phyloP scores from a whole-genome alignment of 2,329 filamentous ascomycete genomes.

The Ceratocystis diversiconidia region DNA sequence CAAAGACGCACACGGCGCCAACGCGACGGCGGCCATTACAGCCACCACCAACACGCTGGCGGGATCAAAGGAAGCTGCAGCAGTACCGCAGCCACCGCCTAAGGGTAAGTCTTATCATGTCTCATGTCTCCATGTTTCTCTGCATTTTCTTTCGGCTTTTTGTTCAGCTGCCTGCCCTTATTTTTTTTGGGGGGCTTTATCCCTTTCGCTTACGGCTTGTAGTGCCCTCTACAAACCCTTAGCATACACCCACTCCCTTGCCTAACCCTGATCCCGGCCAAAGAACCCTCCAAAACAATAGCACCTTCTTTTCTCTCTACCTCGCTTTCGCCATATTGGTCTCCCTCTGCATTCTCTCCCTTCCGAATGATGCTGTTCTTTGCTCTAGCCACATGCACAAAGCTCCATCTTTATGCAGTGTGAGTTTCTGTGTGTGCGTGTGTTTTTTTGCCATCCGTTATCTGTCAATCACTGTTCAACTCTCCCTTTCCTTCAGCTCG shows the following conservation, averaged over 20 bases:
- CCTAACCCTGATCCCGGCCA: neutral
- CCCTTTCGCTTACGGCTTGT: neutral
- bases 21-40: neutral
- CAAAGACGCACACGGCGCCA: conserved; percentile 3
- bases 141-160: neutral
- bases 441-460: neutral
- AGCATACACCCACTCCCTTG: neutral
- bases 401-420: conserved; percentile 5
- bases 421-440: neutral
- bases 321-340: neutral
- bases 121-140: neutral
- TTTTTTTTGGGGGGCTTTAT: neutral
- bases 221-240: neutral
- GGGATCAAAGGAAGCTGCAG: neutral
- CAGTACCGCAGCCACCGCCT: conserved; percentile 8
- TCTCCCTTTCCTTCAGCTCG: neutral
- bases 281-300: neutral
- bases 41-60: neutral
- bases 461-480: neutral
- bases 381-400: neutral
- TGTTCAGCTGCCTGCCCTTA: neutral
- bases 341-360: neutral
- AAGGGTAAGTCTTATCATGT: conserved; percentile 15
- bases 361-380: neutral
- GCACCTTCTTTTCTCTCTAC: neutral